Conservation (phyloP, 2,329 filamentous ascomycete genomes). For the Arthrobotrys musiformis region DNA sequence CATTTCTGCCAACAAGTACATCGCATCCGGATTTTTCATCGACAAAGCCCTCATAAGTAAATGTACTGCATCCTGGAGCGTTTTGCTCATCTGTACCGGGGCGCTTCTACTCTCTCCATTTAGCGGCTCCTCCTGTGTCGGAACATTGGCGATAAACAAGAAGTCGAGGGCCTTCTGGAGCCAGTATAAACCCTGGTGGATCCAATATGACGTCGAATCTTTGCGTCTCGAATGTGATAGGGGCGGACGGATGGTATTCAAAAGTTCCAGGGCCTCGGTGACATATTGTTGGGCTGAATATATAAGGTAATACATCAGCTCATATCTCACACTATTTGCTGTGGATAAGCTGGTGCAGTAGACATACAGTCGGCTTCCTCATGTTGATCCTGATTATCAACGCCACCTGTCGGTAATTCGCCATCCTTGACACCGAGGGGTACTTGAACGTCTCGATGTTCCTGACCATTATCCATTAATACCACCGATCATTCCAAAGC, state of each 20-base stretch:
- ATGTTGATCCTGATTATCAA: not conserved
- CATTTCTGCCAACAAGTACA: constrained; percentile 90
- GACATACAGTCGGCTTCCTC: constrained; percentile 17
- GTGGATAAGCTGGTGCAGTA: not conserved
- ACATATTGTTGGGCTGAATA: constrained; percentile 40
- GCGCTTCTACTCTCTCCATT: constrained; percentile 30
- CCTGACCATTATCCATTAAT: constrained; percentile 22
- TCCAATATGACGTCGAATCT: constrained; percentile 37
- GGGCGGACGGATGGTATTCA: constrained; percentile 26
- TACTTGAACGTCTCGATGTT: constrained; percentile 39
- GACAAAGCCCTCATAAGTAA: constrained; percentile 56
- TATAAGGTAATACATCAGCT: not conserved
- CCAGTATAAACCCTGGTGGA: constrained; percentile 38
- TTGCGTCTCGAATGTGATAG: constrained; percentile 31
- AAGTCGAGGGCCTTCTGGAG: constrained; percentile 41
- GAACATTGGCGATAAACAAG: constrained; percentile 53
- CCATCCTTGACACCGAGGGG: constrained; percentile 16
- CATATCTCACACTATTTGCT: not conserved
- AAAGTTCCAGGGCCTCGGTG: constrained; percentile 24
- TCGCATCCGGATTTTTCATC: constrained; percentile 76
- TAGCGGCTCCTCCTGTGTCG: constrained; percentile 47
- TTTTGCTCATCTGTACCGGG: constrained; percentile 44
- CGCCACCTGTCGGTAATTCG: not conserved
- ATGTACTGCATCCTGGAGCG: constrained; percentile 56
- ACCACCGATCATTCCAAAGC: not conserved